Conservation (phyloP, 2,329 filamentous ascomycete species). For the Falciphora oryzae region DNA sequence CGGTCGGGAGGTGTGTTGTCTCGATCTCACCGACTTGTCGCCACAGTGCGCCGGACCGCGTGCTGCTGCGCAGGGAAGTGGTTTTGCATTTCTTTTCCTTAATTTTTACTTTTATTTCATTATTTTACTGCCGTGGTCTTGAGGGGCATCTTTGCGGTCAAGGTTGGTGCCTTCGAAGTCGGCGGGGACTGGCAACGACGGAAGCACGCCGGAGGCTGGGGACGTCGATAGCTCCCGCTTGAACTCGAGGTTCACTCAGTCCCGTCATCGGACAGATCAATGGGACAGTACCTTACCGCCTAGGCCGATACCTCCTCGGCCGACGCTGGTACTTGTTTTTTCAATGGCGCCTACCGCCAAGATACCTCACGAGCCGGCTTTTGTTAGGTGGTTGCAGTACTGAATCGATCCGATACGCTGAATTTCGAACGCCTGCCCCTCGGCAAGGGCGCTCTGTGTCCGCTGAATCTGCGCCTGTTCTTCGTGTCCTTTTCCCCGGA, state of each 20-base stretch:
- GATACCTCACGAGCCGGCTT: too few species aligned
- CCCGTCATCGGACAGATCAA: background rate
- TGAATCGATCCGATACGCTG: background rate
- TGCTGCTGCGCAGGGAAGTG: background rate
- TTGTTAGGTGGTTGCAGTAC: too few species aligned
- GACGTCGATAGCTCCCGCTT: background rate
- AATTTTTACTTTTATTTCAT: background rate
- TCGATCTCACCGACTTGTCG: slow-evolving; percentile 1
- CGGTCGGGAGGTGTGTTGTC: background rate
- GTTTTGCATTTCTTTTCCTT: background rate
- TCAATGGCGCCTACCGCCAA: too few species aligned
- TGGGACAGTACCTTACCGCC: too few species aligned
- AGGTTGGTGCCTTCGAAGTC: background rate
- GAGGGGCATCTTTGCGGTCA: background rate
- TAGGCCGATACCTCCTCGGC: too few species aligned
- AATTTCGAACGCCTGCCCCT: background rate
- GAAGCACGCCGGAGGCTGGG: background rate
- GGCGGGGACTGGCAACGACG: background rate
- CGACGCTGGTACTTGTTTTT: too few species aligned
- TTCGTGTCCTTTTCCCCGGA: background rate
- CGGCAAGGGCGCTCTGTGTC: background rate
- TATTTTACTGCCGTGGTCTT: background rate
- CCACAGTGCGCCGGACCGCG: background rate
- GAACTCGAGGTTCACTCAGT: background rate
- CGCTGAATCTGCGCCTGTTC: too few species aligned